Evolutionary conservation across 106 monocot genomes (phyloP).

Genomic region (Acanthochlamys bracteata): DNA sequence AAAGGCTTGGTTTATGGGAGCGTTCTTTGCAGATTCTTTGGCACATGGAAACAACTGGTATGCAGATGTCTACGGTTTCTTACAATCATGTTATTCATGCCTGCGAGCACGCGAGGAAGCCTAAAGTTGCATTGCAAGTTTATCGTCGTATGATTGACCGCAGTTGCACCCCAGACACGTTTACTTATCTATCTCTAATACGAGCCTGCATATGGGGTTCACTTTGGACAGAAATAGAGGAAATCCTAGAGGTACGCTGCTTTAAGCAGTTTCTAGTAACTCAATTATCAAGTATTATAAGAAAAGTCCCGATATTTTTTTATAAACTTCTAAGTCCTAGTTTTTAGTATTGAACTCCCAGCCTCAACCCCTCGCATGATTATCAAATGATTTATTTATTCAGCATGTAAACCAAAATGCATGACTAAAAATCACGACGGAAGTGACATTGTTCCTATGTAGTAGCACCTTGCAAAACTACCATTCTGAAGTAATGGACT

Average conservation of each 20-base stretch:
- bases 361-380: no score
- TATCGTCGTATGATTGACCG: constrained; percentile 71
- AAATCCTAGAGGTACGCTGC: constrained; percentile 75
- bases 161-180: constrained; percentile 60
- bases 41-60: constrained; percentile 73
- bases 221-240: constrained; percentile 66
- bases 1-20: constrained; percentile 74
- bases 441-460: no score
- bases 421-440: no score
- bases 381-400: no score
- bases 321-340: no score
- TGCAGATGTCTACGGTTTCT: constrained; percentile 40
- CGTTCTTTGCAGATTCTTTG: constrained; percentile 75
- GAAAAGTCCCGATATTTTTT: no score
- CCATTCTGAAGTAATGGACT: no score
- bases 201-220: constrained; percentile 88
- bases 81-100: constrained; percentile 78
- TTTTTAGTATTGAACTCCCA: no score
- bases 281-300: no score
- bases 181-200: constrained; percentile 69
- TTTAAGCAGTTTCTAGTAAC: no score
- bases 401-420: no score
- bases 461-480: no score
- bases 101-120: constrained; percentile 75
- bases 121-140: constrained; percentile 73